These are phyloP conservation scores for Eragrostis tef DNA, from an alignment of 202 grass and related monocot species.

Conservation along the genomic window DNA sequence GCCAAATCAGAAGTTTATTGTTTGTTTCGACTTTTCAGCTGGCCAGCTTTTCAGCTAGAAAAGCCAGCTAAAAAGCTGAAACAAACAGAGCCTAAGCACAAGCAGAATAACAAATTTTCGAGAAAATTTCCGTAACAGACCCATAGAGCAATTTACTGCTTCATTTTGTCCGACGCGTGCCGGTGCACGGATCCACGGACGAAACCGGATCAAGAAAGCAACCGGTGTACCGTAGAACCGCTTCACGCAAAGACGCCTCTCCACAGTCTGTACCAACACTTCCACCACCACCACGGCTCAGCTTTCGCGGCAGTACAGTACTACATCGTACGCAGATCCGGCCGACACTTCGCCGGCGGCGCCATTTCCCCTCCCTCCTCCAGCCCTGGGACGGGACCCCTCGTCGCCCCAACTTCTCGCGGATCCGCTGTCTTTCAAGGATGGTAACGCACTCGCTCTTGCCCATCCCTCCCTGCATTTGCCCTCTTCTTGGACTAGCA, in stretches of 20 bases:
- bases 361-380: background rate
- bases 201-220: background rate
- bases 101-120: too few species aligned
- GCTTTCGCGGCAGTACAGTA: slow-evolving; percentile 19
- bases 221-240: slow-evolving; percentile 5
- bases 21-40: too few species aligned
- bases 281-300: background rate
- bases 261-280: background rate
- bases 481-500: background rate
- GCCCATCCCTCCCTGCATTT: background rate
- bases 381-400: background rate
- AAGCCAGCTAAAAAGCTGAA: too few species aligned
- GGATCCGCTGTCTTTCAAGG: background rate
- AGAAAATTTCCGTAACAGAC: too few species aligned
- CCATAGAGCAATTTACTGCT: background rate
- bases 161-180: background rate
- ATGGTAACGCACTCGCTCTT: slow-evolving; percentile 43
- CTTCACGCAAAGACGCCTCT: slow-evolving; percentile 3
- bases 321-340: slow-evolving; percentile 39
- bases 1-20: too few species aligned
- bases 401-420: background rate
- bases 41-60: too few species aligned
- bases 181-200: background rate
- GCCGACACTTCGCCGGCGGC: slow-evolving; percentile 32
- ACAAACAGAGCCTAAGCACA: too few species aligned